A percentile compares a stretch with the other conserved stretches of the same genome.
Evolutionary conservation across 768 basidiomycete species (phyloP).

Genomic region (Hydnum rufescens): DNA sequence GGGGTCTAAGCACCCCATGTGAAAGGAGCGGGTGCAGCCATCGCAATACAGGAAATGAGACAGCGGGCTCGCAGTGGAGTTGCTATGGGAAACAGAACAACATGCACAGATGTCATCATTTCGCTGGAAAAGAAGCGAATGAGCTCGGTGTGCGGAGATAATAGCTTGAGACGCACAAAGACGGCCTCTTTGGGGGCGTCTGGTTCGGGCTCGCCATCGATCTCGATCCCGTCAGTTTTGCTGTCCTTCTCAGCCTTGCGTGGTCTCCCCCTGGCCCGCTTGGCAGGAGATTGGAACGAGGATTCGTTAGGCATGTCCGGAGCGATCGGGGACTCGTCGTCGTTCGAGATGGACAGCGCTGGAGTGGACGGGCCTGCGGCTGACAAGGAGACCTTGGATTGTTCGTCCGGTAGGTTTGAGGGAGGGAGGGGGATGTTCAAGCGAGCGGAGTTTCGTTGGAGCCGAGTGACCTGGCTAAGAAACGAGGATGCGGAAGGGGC

Average conservation of each 20-base stretch:
- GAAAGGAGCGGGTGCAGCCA: conserved; percentile 89
- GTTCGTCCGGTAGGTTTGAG: background rate
- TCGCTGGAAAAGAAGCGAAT: conserved; percentile 17
- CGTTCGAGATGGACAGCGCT: too few relatives aligned
- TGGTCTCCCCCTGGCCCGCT: background rate
- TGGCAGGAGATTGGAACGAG: background rate
- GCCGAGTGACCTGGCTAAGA: conserved; percentile 26
- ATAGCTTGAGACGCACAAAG: background rate
- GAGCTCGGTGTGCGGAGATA: background rate
- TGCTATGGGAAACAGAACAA: conserved; percentile 21
- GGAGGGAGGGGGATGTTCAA: background rate
- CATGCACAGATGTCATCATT: conserved; percentile 79
- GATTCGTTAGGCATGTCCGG: too few relatives aligned
- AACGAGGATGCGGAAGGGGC: conserved; percentile 11
- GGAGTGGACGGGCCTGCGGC: too few relatives aligned
- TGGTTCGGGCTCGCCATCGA: background rate
- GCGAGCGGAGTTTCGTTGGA: conserved; percentile 41
- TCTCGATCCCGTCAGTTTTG: background rate
- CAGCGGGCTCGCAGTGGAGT: conserved; percentile 30
- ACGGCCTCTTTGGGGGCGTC: background rate
- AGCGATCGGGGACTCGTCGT: too few relatives aligned
- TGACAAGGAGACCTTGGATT: background rate
- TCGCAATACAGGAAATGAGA: conserved; percentile 72
- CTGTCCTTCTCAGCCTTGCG: background rate
- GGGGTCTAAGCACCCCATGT: conserved; percentile 91